Conservation (phyloP, 805 yeast genomes). For the Yarrowia keelungensis region DNA sequence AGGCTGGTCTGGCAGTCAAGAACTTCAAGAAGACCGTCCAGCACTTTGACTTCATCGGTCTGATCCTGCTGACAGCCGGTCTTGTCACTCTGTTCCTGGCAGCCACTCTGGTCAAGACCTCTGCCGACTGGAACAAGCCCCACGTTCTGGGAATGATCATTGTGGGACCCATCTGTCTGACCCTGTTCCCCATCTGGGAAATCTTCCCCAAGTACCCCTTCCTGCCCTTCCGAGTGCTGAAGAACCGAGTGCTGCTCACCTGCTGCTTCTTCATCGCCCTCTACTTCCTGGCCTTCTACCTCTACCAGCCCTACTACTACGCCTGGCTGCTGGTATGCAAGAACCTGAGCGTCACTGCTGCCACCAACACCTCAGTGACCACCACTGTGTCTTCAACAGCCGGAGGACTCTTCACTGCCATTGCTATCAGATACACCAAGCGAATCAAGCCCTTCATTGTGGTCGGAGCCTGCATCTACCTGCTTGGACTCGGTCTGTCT, state of each 20-base stretch:
- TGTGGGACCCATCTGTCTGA: conserved; percentile 66
- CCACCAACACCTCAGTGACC: conserved; percentile 39
- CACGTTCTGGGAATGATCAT: conserved; percentile 72
- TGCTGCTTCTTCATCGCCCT: conserved; percentile 42
- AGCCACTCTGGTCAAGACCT: conserved; percentile 71
- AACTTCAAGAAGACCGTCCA: conserved; percentile 53
- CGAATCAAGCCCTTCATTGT: conserved; percentile 66
- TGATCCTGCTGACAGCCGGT: conserved; percentile 60
- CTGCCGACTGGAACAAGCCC: conserved; percentile 63
- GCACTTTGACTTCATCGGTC: conserved; percentile 71
- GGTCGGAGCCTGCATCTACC: conserved; percentile 65
- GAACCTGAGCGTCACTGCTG: conserved; percentile 39
- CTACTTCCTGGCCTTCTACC: conserved; percentile 46
- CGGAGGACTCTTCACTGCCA: conserved; percentile 32
- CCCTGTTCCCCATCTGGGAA: conserved; percentile 70
- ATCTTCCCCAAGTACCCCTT: conserved; percentile 66
- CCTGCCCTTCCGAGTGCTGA: conserved; percentile 63
- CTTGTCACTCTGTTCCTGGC: conserved; percentile 75
- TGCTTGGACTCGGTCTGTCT: conserved; percentile 66
- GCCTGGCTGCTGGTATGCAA: conserved; percentile 40
- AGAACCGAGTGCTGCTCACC: conserved; percentile 57
- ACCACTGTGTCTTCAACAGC: conserved; percentile 40
- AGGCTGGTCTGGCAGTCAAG: conserved; percentile 25
- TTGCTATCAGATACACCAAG: conserved; percentile 50
- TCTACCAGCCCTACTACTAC: conserved; percentile 40